phyloP scores from a whole-genome alignment of 768 basidiomycete species.

The Scleroderma citrinum region DNA sequence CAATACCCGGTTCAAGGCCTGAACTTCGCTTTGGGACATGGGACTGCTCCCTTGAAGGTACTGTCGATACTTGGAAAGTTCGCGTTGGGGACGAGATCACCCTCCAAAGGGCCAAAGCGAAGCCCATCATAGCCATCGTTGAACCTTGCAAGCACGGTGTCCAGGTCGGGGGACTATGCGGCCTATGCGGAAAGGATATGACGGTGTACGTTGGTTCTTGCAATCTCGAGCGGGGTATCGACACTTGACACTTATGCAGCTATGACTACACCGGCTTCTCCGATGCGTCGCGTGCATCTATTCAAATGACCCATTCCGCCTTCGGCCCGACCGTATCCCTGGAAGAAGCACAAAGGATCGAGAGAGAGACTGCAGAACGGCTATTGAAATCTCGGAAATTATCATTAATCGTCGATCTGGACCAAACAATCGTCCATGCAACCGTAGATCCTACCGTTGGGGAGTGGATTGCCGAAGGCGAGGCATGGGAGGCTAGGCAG shows the following conservation, averaged over 20 bases:
- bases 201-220: constrained; percentile 54
- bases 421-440: constrained; percentile 98
- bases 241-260: constrained; percentile 31
- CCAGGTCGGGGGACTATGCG: constrained; percentile 88
- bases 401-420: constrained; percentile 95
- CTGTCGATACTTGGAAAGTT: constrained; percentile 65
- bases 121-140: constrained; percentile 56
- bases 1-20: constrained; percentile 39
- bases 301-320: constrained; percentile 92
- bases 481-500: constrained; percentile 68
- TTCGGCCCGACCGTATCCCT: constrained; percentile 88
- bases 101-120: constrained; percentile 50
- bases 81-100: constrained; percentile 61
- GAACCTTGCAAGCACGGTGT: constrained; percentile 98
- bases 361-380: constrained; percentile 73
- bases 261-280: constrained; percentile 86
- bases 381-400: constrained; percentile 74
- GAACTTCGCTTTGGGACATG: constrained; percentile 84
- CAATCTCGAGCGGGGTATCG: constrained; percentile 6
- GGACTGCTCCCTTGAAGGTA: constrained; percentile 85
- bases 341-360: constrained; percentile 87
- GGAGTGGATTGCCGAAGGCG: constrained; percentile 90
- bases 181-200: constrained; percentile 93
- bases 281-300: constrained; percentile 79
- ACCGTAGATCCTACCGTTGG: constrained; percentile 98